Evolutionary conservation across 1,284 basidiomycete genomes (phyloP), one percentile per base, ranked within the genome.

Genomic region (Microbotryum silenes-acaulis): DNA sequence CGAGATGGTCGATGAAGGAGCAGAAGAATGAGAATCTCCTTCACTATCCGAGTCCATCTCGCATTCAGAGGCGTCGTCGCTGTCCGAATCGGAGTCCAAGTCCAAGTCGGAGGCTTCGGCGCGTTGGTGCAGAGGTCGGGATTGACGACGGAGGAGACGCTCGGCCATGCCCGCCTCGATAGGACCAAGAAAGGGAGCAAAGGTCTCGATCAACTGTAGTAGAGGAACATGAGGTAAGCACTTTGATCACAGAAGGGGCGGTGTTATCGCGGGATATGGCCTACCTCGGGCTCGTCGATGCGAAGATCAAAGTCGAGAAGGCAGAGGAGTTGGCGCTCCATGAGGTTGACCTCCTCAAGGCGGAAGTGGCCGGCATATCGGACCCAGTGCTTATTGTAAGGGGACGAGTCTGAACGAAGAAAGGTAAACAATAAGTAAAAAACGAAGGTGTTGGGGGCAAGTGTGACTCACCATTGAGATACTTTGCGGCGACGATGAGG

Each of bases 401-500:
- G 75, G 33, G 75, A 76, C 21, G 66, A 65, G 48, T 67, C 31
- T 33, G 51, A 53, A 21, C 7, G 21, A 21, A 25, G 25, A 7
- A 6, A 18, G 18, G n/a, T 27, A 12, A n/a, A 9, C 1, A 8
- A 14, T 14, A 14, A 33, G 20, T n/a, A 4, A 45, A 16, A n/a
- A 44, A 49, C 16, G 14, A 27, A 48, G 54, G 47, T 93, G 79
- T 84, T 83, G 79, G 94, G 79, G 94, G 96, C 81, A 72, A 72
- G 48, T 73, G 74, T 23, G 89, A 91, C 78, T 96, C n/a, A 78
- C 97, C 93, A 77, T 97, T 97, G 72, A 97, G 83, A 77, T 97
- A 97, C 79, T 97, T 97, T 68, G 91, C 88, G 27, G 93, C 87
- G 51, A 92, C 88, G 75, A 97, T 96, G 71, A 97, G 84, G 1